These are phyloP conservation scores for Zostera marina DNA, from an alignment of 116 monocot species.

Conservation along the genomic window DNA sequence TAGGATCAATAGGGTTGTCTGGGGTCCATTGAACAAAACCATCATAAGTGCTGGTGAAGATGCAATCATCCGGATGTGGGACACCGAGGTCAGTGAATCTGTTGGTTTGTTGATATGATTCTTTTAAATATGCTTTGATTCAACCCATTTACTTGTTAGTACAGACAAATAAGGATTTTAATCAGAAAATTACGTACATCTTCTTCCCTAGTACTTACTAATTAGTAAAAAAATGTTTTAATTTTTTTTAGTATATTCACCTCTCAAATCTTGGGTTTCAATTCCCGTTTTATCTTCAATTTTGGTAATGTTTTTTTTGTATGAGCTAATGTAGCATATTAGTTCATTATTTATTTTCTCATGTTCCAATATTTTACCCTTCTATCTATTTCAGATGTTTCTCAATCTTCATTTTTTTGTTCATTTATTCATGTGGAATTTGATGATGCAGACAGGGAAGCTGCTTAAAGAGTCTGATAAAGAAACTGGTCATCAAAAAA, in stretches of 20 bases:
- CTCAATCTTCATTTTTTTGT: not conserved
- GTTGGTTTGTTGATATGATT: not conserved
- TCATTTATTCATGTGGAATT: constrained; percentile 1
- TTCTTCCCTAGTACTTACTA: too few relatives aligned
- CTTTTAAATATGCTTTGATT: not conserved
- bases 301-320: too few relatives aligned
- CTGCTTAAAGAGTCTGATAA: constrained; percentile 71
- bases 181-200: too few relatives aligned
- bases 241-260: too few relatives aligned
- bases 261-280: too few relatives aligned
- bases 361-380: not conserved
- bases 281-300: too few relatives aligned
- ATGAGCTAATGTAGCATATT: too few relatives aligned
- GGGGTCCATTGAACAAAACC: constrained; percentile 93
- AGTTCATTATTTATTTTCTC: not conserved
- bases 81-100: constrained; percentile 48
- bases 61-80: constrained; percentile 76
- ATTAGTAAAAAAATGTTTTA: too few relatives aligned
- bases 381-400: not conserved
- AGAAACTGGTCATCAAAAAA: constrained; percentile 71
- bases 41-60: constrained; percentile 98
- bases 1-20: constrained; percentile 86
- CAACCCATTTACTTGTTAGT: not conserved
- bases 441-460: constrained; percentile 58
- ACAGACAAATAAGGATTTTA: not conserved